Conservation (phyloP, 1,139 yeast genomes). For the Geotrichum siamense region DNA sequence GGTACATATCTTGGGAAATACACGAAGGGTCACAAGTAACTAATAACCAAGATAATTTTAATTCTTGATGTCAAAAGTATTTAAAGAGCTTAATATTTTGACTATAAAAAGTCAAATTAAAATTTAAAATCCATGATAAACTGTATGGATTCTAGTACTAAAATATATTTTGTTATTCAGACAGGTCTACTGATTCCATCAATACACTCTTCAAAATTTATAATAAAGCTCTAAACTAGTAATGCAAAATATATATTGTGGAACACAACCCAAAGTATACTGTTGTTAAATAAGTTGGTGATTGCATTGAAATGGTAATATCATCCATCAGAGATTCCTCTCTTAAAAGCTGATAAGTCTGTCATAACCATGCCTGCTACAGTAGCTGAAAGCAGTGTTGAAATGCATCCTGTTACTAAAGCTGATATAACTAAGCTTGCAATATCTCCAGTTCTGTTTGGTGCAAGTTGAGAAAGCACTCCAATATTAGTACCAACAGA, state of each 20-base stretch:
- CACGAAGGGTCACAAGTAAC: too few species aligned
- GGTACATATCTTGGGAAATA: too few species aligned
- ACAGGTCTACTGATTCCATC: too few species aligned
- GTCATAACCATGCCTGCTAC: constrained; percentile 64
- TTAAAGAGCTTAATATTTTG: too few species aligned
- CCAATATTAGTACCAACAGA: constrained; percentile 60
- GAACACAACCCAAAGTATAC: not conserved
- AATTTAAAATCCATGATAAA: not conserved
- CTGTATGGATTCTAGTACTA: not conserved
- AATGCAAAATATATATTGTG: not conserved
- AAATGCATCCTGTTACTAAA: constrained; percentile 48
- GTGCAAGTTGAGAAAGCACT: constrained; percentile 54
- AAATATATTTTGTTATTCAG: too few species aligned
- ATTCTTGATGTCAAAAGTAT: too few species aligned
- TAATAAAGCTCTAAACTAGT: not conserved
- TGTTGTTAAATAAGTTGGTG: not conserved
- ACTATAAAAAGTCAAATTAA: not conserved
- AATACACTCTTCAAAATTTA: too few species aligned
- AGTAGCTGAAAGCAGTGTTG: constrained; percentile 55
- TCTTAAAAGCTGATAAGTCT: constrained; percentile 34
- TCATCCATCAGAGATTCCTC: too few species aligned
- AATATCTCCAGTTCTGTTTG: constrained; percentile 45
- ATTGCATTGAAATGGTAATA: not conserved
- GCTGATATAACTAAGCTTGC: constrained; percentile 46
- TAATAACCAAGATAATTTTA: too few species aligned